These are phyloP conservation scores for Russula griseocarnosa DNA, from an alignment of 768 basidiomycete genomes.

Conservation along the genomic window DNA sequence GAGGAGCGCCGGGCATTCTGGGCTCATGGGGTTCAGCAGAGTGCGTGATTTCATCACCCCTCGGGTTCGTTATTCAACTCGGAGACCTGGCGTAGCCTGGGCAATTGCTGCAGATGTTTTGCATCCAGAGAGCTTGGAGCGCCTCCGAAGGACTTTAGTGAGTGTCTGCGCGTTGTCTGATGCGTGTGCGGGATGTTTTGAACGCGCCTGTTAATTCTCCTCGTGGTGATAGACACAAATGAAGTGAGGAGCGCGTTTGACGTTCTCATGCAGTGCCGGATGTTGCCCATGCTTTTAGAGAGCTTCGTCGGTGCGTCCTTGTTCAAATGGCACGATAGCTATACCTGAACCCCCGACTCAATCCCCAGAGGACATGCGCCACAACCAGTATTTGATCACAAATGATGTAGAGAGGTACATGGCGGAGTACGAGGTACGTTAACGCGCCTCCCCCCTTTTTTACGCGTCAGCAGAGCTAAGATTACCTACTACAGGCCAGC, in stretches of 20 bases:
- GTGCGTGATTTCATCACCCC: conserved; percentile 32
- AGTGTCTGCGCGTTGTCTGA: neutral
- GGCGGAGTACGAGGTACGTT: conserved; percentile 56
- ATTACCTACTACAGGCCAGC: conserved; percentile 37
- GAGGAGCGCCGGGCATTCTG: conserved; percentile 57
- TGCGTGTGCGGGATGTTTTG: neutral
- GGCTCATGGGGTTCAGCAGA: conserved; percentile 58
- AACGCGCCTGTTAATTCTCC: neutral
- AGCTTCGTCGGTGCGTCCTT: conserved; percentile 55
- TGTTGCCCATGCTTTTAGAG: conserved; percentile 62
- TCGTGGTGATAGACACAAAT: conserved; percentile 41
- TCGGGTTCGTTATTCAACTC: neutral
- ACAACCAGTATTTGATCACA: conserved; percentile 54
- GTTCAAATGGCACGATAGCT: neutral
- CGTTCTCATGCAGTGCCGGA: conserved; percentile 52
- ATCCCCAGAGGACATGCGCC: conserved; percentile 56
- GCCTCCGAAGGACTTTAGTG: conserved; percentile 34
- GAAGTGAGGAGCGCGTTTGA: conserved; percentile 54
- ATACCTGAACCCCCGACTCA: neutral
- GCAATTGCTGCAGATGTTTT: conserved; percentile 48
- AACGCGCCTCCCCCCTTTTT: neutral
- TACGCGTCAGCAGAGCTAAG: neutral
- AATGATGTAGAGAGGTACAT: conserved; percentile 58
- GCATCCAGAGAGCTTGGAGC: conserved; percentile 47
- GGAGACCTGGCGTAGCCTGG: conserved; percentile 45